A percentile compares a stretch with the other conserved stretches of the same genome.
Evolutionary conservation across 75 land plant genomes (phyloP).

Genomic region (Cryptomeria japonica): DNA sequence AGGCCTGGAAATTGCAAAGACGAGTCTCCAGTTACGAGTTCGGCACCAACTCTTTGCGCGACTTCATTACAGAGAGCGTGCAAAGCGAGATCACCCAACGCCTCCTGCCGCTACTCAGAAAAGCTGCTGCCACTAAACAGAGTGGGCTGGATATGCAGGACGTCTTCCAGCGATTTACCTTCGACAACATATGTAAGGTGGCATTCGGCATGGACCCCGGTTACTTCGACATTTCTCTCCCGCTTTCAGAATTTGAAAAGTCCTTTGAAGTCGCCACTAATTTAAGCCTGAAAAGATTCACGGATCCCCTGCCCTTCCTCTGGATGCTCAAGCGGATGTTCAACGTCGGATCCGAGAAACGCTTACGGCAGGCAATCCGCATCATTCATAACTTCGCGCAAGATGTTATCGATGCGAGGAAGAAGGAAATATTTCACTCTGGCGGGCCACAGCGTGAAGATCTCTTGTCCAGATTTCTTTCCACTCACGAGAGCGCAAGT

Average conservation of each 20-base stretch:
- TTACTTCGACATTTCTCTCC: not conserved
- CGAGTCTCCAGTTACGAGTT: slow-evolving; percentile 63
- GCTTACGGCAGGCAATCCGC: slow-evolving; percentile 31
- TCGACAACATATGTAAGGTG: slow-evolving; percentile 22
- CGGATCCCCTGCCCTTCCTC: slow-evolving; percentile 12
- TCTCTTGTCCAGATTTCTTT: slow-evolving; percentile 36
- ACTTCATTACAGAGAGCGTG: slow-evolving; percentile 40
- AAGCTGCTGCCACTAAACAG: not conserved
- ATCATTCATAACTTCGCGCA: slow-evolving; percentile 31
- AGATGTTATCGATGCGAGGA: slow-evolving; percentile 21
- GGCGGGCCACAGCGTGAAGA: slow-evolving; percentile 34
- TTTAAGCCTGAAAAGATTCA: slow-evolving; percentile 23
- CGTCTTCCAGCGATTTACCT: slow-evolving; percentile 15
- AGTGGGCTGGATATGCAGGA: slow-evolving; percentile 22
- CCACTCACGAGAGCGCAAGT: not conserved
- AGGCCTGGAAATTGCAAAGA: slow-evolving; percentile 58
- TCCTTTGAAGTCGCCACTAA: slow-evolving; percentile 50
- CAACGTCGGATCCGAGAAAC: slow-evolving; percentile 41
- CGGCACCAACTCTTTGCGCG: slow-evolving; percentile 35
- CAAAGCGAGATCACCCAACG: slow-evolving; percentile 26
- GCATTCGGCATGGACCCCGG: slow-evolving; percentile 19
- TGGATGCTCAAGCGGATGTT: slow-evolving; percentile 47
- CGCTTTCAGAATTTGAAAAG: slow-evolving; percentile 2
- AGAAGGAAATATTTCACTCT: slow-evolving; percentile 22
- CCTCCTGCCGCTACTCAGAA: slow-evolving; percentile 44